Conservation (phyloP, 768 basidiomycete species). For the Lentinus tigrinus region DNA sequence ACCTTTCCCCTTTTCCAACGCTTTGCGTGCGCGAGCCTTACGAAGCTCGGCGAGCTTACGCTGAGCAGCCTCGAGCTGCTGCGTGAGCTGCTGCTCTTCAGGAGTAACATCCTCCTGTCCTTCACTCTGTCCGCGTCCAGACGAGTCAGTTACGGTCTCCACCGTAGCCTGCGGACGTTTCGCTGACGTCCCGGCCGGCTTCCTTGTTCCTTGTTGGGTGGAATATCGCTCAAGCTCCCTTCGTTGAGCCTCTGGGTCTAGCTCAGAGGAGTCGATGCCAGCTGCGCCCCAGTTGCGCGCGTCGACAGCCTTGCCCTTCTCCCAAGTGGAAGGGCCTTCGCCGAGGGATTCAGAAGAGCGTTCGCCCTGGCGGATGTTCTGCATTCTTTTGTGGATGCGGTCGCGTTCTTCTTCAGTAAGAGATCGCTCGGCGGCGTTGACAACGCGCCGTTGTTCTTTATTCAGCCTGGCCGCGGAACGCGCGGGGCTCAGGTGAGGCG, state of each 20-base stretch:
- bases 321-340: slow-evolving; percentile 13
- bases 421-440: background rate
- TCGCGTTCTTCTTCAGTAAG: background rate
- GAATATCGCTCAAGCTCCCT: slow-evolving; percentile 1
- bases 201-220: background rate
- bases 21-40: too few relatives aligned
- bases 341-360: slow-evolving; percentile 2
- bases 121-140: too few relatives aligned
- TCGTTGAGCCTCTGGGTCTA: slow-evolving; percentile 16
- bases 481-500: background rate
- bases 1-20: too few relatives aligned
- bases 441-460: background rate
- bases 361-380: background rate
- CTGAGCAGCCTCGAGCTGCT: too few relatives aligned
- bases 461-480: background rate
- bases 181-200: background rate
- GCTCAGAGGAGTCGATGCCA: slow-evolving; percentile 9
- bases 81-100: too few relatives aligned
- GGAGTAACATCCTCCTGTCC: too few relatives aligned
- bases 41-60: too few relatives aligned
- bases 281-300: slow-evolving; percentile 21
- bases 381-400: background rate
- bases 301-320: slow-evolving; percentile 20
- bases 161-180: too few relatives aligned
- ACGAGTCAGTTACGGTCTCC: too few relatives aligned